These are phyloP conservation scores for Cairneyella variabilis DNA, from an alignment of 495 filamentous ascomycete species.

Conservation along the genomic window DNA sequence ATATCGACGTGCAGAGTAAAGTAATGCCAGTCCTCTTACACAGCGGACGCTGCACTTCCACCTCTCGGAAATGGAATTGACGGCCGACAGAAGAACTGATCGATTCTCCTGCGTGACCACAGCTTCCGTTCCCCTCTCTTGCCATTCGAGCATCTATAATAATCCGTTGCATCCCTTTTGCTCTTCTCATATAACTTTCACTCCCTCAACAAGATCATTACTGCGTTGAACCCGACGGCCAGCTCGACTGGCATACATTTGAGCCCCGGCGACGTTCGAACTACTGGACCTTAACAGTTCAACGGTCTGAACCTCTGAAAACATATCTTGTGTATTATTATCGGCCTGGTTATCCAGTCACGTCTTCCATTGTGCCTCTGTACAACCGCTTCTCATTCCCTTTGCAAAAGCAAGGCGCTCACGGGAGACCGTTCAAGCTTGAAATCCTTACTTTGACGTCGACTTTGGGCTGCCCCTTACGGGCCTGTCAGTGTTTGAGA, in stretches of 20 bases:
- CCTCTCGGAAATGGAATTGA: too few species aligned
- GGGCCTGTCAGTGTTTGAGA: constrained; percentile 22
- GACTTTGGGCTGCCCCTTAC: constrained; percentile 6
- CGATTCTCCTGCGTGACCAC: background rate
- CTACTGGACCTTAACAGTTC: too few species aligned
- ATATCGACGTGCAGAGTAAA: too few species aligned
- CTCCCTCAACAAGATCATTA: background rate
- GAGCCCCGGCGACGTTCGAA: too few species aligned
- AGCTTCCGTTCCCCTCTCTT: background rate
- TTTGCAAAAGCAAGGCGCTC: constrained; percentile 8
- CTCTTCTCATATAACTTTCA: background rate
- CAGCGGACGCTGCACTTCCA: too few species aligned
- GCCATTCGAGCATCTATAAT: background rate
- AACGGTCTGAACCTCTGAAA: background rate
- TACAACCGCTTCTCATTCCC: too few species aligned
- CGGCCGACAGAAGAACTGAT: too few species aligned
- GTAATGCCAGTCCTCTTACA: too few species aligned
- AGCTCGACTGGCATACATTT: background rate
- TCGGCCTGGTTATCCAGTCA: too few species aligned
- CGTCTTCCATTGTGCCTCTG: too few species aligned
- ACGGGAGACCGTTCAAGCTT: too few species aligned
- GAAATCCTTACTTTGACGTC: constrained; percentile 5
- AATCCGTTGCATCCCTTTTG: background rate
- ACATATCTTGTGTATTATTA: background rate
- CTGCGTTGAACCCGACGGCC: background rate